Evolutionary conservation across 768 basidiomycete genomes (phyloP).

Genomic region (Boletus rubroflammeus): DNA sequence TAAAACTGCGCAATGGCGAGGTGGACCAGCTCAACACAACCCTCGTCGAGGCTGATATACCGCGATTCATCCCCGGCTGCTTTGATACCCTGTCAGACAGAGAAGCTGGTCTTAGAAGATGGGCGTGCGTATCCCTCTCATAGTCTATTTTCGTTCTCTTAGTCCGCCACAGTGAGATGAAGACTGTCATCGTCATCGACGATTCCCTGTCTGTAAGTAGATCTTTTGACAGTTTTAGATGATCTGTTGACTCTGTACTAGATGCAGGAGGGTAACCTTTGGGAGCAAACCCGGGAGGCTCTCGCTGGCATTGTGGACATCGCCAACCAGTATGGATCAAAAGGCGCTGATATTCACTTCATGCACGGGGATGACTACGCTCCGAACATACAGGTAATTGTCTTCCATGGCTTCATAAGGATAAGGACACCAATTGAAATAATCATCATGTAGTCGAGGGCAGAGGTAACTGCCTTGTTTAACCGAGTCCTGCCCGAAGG

Average conservation of each 20-base stretch:
- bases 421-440: neutral
- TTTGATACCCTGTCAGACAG: conserved; percentile 10
- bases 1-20: conserved; percentile 2
- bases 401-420: neutral
- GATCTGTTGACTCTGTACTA: conserved; percentile 6
- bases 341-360: conserved; percentile 43
- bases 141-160: neutral
- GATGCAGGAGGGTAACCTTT: conserved; percentile 39
- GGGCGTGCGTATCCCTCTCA: conserved; percentile 24
- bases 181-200: conserved; percentile 40
- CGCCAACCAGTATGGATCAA: conserved; percentile 35
- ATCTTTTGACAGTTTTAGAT: neutral
- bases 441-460: conserved; percentile 13
- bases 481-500: conserved; percentile 26
- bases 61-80: conserved; percentile 19
- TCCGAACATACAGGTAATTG: conserved; percentile 22
- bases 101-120: conserved; percentile 19
- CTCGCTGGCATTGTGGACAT: conserved; percentile 40
- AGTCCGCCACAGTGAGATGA: conserved; percentile 31
- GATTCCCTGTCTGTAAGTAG: conserved; percentile 37
- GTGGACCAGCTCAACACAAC: conserved; percentile 24
- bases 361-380: conserved; percentile 35
- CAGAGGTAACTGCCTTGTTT: conserved; percentile 24
- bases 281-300: conserved; percentile 39
- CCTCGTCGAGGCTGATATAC: conserved; percentile 27